These are phyloP conservation scores for Populus deltoides DNA, from an alignment of 345 rosid species.

Conservation along the genomic window DNA sequence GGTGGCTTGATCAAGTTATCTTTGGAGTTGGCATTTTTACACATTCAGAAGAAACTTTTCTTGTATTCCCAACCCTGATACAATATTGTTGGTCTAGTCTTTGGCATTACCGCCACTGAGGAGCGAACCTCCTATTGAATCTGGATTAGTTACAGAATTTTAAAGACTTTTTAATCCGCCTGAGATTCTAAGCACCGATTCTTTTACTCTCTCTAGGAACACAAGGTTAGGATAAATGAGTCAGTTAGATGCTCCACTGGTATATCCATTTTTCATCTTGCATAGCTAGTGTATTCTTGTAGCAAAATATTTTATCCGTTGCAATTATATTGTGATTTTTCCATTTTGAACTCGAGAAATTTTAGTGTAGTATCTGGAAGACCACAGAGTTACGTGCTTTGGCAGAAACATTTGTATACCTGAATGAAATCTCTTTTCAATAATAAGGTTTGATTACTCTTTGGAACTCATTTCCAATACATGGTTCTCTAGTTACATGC, in stretches of 20 bases:
- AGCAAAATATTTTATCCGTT: not conserved
- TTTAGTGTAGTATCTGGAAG: not conserved
- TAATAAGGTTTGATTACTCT: not conserved
- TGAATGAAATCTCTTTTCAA: not conserved
- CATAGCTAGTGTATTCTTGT: slow-evolving; percentile 8
- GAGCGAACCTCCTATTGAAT: slow-evolving; percentile 1
- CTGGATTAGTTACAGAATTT: slow-evolving; percentile 6
- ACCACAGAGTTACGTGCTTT: not conserved
- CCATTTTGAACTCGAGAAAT: not conserved
- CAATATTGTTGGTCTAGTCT: not conserved
- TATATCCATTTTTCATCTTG: not conserved
- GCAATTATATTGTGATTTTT: not conserved
- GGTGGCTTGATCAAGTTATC: slow-evolving; percentile 13
- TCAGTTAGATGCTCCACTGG: slow-evolving; percentile 2
- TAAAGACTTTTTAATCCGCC: not conserved
- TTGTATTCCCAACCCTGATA: not conserved
- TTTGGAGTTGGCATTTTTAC: not conserved
- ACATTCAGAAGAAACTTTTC: not conserved
- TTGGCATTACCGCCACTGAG: not conserved
- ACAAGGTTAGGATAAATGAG: not conserved
- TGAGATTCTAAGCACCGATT: slow-evolving; percentile 23
- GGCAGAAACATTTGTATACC: not conserved
- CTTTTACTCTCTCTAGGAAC: not conserved
- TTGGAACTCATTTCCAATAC: not conserved
- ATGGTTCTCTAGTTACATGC: not conserved